Percentiles rank a stretch among this genome's conserved stretches.
These are phyloP conservation scores for Chaetoceros muelleri DNA, from an alignment of 108 stramenopile species.

Conservation along the genomic window DNA sequence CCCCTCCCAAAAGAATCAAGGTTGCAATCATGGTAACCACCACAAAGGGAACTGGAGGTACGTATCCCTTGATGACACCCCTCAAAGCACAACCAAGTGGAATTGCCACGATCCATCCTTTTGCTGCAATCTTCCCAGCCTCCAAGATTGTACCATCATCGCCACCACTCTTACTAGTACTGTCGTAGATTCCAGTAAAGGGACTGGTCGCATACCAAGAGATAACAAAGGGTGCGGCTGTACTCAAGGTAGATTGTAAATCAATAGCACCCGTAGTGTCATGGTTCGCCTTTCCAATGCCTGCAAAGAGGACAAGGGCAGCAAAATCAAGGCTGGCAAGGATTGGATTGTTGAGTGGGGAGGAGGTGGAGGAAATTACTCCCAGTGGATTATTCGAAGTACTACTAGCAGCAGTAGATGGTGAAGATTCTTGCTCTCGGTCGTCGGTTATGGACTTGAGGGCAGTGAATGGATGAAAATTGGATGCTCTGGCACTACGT, in stretches of 20 bases:
- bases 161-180: conserved; percentile 12
- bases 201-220: conserved; percentile 40
- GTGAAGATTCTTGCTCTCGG: no score
- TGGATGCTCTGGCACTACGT: no score
- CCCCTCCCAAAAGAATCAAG: conserved; percentile 30
- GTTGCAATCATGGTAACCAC: conserved; percentile 59
- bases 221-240: conserved; percentile 38
- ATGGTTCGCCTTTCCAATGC: conserved; percentile 50
- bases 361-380: no score
- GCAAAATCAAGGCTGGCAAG: conserved; percentile 36
- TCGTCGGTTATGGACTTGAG: no score
- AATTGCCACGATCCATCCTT: conserved; percentile 49
- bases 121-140: conserved; percentile 20
- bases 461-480: no score
- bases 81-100: conserved; percentile 44
- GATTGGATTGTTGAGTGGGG: conserved; percentile 42
- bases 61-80: conserved; percentile 53
- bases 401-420: no score
- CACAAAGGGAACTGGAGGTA: conserved; percentile 47
- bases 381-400: no score
- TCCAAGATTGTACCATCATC: conserved; percentile 11
- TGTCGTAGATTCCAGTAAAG: conserved; percentile 38
- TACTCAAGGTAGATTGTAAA: conserved; percentile 19
- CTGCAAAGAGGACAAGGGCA: conserved; percentile 34
- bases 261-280: conserved; percentile 32